Conservation (phyloP, 306 rosid species). For the Inga laurina region DNA sequence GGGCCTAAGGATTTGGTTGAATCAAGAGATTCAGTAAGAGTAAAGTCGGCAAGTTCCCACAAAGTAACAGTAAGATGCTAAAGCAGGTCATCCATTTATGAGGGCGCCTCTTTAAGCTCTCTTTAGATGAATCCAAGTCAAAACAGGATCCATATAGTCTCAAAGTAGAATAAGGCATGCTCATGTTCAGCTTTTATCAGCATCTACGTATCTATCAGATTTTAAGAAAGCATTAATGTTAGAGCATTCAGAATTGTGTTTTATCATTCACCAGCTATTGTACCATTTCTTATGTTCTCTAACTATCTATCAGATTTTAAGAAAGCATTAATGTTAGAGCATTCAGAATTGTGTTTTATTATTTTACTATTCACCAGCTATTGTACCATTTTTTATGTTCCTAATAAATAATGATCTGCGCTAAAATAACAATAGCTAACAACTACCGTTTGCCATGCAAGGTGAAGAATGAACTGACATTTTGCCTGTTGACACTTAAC, state of each 20-base stretch:
- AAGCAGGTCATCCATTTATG: neutral
- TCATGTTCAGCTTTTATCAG: neutral
- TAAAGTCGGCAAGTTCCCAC: constrained; percentile 6
- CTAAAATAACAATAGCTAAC: neutral
- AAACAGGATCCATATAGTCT: neutral
- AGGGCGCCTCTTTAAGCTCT: neutral
- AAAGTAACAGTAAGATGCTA: constrained; percentile 12
- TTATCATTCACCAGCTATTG: neutral
- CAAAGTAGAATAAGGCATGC: constrained; percentile 13
- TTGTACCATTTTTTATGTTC: constrained; percentile 1
- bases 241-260: constrained; percentile 1
- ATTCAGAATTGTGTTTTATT: neutral
- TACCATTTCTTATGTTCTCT: constrained; percentile 5
- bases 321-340: neutral
- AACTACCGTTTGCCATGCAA: neutral
- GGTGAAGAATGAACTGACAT: neutral
- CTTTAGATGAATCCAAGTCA: constrained; percentile 12
- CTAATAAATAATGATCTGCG: neutral
- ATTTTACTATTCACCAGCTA: neutral
- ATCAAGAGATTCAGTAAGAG: neutral
- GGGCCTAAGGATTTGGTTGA: constrained; percentile 9
- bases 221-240: neutral
- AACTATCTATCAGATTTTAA: neutral
- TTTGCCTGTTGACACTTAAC: neutral
- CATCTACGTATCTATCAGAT: neutral